Evolutionary conservation across 768 basidiomycete genomes (phyloP).

Genomic region (Collybia sp.): DNA sequence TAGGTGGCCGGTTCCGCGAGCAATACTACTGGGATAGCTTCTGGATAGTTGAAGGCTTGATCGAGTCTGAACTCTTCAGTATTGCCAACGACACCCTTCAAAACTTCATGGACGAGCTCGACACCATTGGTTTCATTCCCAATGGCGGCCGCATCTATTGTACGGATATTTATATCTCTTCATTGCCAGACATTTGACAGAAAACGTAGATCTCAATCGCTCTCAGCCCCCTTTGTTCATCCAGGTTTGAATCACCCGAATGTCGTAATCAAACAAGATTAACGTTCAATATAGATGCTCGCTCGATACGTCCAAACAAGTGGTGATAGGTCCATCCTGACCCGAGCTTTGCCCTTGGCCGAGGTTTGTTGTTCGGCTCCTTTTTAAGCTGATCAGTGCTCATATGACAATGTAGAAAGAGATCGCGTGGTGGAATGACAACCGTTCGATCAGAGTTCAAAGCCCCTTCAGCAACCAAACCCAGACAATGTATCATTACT

Average conservation of each 20-base stretch:
- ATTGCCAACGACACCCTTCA: conserved; percentile 75
- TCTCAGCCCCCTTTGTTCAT: conserved; percentile 93
- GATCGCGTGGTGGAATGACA: conserved; percentile 75
- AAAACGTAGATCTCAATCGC: conserved; percentile 64
- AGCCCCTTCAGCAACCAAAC: conserved; percentile 69
- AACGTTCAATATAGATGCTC: conserved; percentile 59
- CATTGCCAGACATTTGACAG: not conserved
- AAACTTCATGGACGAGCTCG: conserved; percentile 95
- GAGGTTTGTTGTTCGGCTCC: conserved; percentile 42
- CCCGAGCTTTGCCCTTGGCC: conserved; percentile 78
- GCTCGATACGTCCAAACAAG: conserved; percentile 73
- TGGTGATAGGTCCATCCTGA: conserved; percentile 71
- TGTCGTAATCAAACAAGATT: not conserved
- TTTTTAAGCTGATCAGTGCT: not conserved
- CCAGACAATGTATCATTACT: conserved; percentile 65
- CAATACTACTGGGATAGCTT: conserved; percentile 74
- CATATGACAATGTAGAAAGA: conserved; percentile 47
- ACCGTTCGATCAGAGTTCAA: conserved; percentile 63
- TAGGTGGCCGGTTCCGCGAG: conserved; percentile 73
- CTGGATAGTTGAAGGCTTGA: conserved; percentile 87
- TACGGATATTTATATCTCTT: conserved; percentile 21
- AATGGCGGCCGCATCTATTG: conserved; percentile 94
- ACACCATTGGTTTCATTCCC: conserved; percentile 83
- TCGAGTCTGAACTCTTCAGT: conserved; percentile 70
- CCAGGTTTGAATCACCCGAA: conserved; percentile 38